These are phyloP conservation scores for Gracilaria domingensis DNA, from an alignment of 23 red algal species.

Conservation along the genomic window DNA sequence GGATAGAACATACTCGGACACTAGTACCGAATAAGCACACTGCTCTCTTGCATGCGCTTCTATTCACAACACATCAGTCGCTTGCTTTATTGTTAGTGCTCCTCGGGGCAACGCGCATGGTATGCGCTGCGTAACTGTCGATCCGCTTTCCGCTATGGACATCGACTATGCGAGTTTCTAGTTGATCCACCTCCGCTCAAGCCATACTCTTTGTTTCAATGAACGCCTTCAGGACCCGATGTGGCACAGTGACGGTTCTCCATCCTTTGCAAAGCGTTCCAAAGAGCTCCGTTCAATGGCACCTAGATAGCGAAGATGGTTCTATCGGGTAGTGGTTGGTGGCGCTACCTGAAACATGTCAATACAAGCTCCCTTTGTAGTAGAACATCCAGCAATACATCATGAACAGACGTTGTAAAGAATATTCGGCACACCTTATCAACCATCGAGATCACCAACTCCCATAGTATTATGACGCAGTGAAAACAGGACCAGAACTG, in stretches of 20 bases:
- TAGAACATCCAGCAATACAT: neutral
- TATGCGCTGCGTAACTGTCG: too few relatives aligned
- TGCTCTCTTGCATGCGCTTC: neutral
- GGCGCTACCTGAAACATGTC: neutral
- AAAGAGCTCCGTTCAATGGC: neutral
- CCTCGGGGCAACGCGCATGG: too few relatives aligned
- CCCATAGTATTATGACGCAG: too few relatives aligned
- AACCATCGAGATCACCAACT: too few relatives aligned
- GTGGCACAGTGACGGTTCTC: neutral
- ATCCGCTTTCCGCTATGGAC: too few relatives aligned
- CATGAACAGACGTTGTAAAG: conserved; percentile 1
- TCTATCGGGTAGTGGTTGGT: neutral
- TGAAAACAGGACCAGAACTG: too few relatives aligned
- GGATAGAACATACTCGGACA: conserved; percentile 6
- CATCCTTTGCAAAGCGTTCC: neutral
- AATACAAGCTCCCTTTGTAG: neutral
- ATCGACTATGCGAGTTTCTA: too few relatives aligned
- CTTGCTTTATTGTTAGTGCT: neutral
- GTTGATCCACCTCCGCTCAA: too few relatives aligned
- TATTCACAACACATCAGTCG: neutral
- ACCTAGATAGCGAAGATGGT: neutral
- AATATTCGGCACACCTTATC: neutral
- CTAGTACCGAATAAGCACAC: neutral
- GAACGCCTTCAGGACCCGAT: too few relatives aligned
- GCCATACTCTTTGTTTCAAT: too few relatives aligned